phyloP scores from a whole-genome alignment of 768 basidiomycete genomes.

The Inosperma sp. region DNA sequence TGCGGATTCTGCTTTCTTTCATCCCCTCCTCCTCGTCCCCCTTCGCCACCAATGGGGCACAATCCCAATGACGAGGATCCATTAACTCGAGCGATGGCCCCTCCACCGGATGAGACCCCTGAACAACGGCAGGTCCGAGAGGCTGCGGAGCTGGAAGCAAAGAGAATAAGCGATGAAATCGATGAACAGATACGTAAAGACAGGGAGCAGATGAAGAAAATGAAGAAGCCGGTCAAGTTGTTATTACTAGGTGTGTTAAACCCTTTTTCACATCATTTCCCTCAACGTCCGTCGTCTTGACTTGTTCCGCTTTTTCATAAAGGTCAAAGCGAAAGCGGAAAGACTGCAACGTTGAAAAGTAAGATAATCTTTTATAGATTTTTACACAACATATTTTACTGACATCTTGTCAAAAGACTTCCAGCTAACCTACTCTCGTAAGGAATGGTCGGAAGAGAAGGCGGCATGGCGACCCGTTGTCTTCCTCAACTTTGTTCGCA shows the following conservation, averaged over 20 bases:
- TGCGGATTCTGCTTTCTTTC: conserved; percentile 7
- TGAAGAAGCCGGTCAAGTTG: conserved; percentile 66
- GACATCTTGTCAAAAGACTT: conserved; percentile 48
- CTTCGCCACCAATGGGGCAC: conserved; percentile 21
- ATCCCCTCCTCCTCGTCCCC: background rate
- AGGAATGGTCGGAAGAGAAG: conserved; percentile 67
- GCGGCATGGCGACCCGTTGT: conserved; percentile 72
- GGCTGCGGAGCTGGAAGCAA: conserved; percentile 57
- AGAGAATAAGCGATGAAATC: conserved; percentile 64
- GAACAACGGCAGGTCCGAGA: conserved; percentile 54
- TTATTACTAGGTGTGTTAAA: conserved; percentile 55
- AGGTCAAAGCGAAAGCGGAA: conserved; percentile 74
- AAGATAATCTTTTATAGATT: background rate
- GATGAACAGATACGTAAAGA: conserved; percentile 70
- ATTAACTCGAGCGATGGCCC: conserved; percentile 53
- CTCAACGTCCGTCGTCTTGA: too few relatives aligned
- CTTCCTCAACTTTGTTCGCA: conserved; percentile 75
- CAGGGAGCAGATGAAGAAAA: conserved; percentile 51
- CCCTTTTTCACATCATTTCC: conserved; percentile 1
- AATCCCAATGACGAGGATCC: conserved; percentile 57
- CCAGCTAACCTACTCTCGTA: conserved; percentile 66
- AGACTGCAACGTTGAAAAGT: conserved; percentile 81
- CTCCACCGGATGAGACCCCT: conserved; percentile 59
- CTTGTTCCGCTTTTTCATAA: too few relatives aligned
- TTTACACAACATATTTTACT: background rate